phyloP scores from a whole-genome alignment of 1,139 yeast species.

The Pichia sp. region DNA sequence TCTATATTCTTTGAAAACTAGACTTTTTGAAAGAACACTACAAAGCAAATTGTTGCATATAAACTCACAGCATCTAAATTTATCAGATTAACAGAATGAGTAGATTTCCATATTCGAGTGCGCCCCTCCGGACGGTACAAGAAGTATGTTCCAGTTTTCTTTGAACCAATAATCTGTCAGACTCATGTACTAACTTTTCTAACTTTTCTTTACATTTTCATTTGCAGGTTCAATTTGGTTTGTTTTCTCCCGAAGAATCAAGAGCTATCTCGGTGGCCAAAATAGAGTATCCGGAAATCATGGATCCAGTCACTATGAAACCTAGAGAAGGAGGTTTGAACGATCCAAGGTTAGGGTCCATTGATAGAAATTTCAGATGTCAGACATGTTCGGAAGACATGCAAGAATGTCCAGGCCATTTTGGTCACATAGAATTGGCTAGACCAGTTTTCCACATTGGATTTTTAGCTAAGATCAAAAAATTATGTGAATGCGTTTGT shows the following conservation, averaged over 20 bases:
- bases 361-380: slow-evolving; percentile 94
- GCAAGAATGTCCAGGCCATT: slow-evolving; percentile 99
- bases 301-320: slow-evolving; percentile 93
- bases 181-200: slow-evolving; percentile 5
- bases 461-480: slow-evolving; percentile 87
- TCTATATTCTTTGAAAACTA: slow-evolving; percentile 7
- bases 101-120: slow-evolving; percentile 89
- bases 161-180: not conserved
- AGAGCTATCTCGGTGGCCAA: slow-evolving; percentile 96
- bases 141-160: slow-evolving; percentile 53
- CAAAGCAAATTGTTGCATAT: slow-evolving; percentile 7
- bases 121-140: slow-evolving; percentile 92
- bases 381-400: slow-evolving; percentile 99
- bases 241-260: slow-evolving; percentile 95
- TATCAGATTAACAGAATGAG: slow-evolving; percentile 25
- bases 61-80: slow-evolving; percentile 5
- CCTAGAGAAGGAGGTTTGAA: slow-evolving; percentile 96
- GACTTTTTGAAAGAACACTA: slow-evolving; percentile 7
- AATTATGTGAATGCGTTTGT: slow-evolving; percentile 94
- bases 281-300: slow-evolving; percentile 96
- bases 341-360: slow-evolving; percentile 95
- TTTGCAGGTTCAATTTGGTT: slow-evolving; percentile 82
- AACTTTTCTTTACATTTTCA: not conserved
- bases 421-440: slow-evolving; percentile 97
- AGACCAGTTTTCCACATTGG: slow-evolving; percentile 98